A percentile compares a stretch with the other conserved stretches of the same genome.
These are phyloP conservation scores for Ustilaginoidea virens DNA, from an alignment of 2,329 filamentous ascomycete species.

Conservation along the genomic window DNA sequence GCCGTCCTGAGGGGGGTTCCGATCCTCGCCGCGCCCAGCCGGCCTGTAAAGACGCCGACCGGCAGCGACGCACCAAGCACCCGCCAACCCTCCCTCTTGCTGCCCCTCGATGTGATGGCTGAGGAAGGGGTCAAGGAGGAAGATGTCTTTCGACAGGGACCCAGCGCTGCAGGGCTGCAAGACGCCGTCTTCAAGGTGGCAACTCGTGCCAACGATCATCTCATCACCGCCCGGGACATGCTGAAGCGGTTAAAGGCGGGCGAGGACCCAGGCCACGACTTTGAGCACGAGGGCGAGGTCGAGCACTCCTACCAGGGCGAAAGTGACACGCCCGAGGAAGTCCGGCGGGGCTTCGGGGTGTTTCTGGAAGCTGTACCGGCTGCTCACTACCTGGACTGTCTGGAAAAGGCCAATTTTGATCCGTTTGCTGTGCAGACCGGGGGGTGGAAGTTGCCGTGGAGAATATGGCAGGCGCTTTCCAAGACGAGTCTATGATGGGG, in stretches of 20 bases:
- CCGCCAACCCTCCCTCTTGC: constrained; percentile 43
- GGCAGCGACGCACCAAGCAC: constrained; percentile 22
- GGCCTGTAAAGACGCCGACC: constrained; percentile 27
- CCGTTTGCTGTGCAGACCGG: constrained; percentile 47
- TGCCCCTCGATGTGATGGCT: constrained; percentile 84
- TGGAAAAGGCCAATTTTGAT: constrained; percentile 78
- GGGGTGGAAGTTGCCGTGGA: constrained; percentile 77
- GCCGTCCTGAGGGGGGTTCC: constrained; percentile 79
- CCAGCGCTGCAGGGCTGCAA: constrained; percentile 62
- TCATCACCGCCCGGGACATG: constrained; percentile 91
- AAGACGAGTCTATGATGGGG: constrained; percentile 27
- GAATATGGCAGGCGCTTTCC: constrained; percentile 39
- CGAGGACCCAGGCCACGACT: constrained; percentile 65
- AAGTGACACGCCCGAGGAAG: constrained; percentile 22
- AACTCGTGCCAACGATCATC: constrained; percentile 85
- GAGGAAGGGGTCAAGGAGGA: constrained; percentile 71
- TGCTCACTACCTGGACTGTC: constrained; percentile 57
- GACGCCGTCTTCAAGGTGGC: constrained; percentile 89
- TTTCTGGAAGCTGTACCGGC: constrained; percentile 69
- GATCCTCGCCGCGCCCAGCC: constrained; percentile 60
- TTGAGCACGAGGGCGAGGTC: constrained; percentile 71
- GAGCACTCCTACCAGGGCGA: constrained; percentile 37
- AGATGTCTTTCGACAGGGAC: constrained; percentile 69
- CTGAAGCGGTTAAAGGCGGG: constrained; percentile 63
- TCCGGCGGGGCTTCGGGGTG: constrained; percentile 57